phyloP scores from a whole-genome alignment of 2,329 filamentous ascomycete genomes.

The Botrytis hyacinthi region DNA sequence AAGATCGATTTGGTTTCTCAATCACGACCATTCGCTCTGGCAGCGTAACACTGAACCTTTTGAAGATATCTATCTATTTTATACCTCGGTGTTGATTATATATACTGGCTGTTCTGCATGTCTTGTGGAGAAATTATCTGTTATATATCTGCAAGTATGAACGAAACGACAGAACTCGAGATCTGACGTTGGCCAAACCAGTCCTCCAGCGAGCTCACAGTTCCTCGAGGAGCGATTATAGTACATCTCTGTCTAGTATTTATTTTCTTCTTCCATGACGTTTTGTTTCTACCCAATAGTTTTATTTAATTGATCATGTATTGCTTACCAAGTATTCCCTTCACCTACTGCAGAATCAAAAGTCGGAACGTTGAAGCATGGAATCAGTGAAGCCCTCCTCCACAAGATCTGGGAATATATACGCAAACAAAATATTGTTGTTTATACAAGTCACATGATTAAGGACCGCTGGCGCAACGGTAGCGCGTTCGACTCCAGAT shows the following conservation, averaged over 20 bases:
- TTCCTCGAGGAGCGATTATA: background rate
- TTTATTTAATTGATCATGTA: background rate
- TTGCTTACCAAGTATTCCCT: background rate
- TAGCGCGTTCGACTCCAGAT: conserved; percentile 36
- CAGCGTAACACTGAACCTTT: background rate
- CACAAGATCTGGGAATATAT: background rate
- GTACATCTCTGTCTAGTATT: no score
- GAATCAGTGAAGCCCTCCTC: background rate
- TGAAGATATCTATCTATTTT: background rate
- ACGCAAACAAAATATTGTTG: rapidly evolving
- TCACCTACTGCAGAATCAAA: background rate
- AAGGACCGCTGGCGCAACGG: conserved; percentile 27
- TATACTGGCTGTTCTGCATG: no score
- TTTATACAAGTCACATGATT: conserved; percentile 26
- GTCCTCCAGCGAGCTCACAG: background rate
- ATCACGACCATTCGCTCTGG: background rate
- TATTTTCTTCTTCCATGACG: background rate
- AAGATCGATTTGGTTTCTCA: background rate
- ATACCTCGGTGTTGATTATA: background rate
- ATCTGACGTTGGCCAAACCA: background rate
- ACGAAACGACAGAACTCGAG: background rate
- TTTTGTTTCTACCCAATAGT: background rate
- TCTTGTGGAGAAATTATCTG: background rate
- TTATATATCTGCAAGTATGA: background rate
- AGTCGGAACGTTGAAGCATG: background rate